Evolutionary conservation across 768 basidiomycete species (phyloP).

Genomic region (Coprinopsis marcescibilis): DNA sequence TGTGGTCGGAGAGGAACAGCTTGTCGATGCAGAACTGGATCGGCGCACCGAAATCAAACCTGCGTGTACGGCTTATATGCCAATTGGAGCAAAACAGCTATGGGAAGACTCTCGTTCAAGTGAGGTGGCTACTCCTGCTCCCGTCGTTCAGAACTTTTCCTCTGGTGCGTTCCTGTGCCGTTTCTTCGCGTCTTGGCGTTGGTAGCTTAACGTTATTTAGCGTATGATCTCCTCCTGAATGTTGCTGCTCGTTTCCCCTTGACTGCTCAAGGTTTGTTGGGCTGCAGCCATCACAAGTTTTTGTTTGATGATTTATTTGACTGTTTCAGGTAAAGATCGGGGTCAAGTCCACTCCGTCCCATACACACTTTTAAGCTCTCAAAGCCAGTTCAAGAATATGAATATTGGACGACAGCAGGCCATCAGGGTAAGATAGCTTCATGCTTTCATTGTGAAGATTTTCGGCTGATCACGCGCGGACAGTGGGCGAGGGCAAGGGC

Average conservation of each 20-base stretch:
- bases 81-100: conserved; percentile 28
- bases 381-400: conserved; percentile 29
- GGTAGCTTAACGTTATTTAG: neutral
- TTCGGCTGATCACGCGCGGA: conserved; percentile 1
- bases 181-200: neutral
- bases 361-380: conserved; percentile 33
- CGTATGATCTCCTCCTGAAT: conserved; percentile 24
- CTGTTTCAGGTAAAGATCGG: conserved; percentile 14
- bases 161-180: neutral
- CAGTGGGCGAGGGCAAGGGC: conserved; percentile 47
- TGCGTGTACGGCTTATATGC: conserved; percentile 22
- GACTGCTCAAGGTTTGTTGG: conserved; percentile 31
- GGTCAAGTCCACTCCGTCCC: conserved; percentile 24
- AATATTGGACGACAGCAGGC: conserved; percentile 44
- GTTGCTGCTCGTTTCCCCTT: conserved; percentile 37
- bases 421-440: conserved; percentile 34
- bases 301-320: neutral
- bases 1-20: conserved; percentile 42
- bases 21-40: conserved; percentile 49
- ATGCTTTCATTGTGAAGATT: neutral
- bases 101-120: conserved; percentile 27
- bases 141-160: neutral
- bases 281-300: neutral
- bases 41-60: conserved; percentile 37
- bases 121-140: neutral